These are phyloP conservation scores for Tricholoma terreum DNA, from an alignment of 768 basidiomycete genomes.

Conservation along the genomic window DNA sequence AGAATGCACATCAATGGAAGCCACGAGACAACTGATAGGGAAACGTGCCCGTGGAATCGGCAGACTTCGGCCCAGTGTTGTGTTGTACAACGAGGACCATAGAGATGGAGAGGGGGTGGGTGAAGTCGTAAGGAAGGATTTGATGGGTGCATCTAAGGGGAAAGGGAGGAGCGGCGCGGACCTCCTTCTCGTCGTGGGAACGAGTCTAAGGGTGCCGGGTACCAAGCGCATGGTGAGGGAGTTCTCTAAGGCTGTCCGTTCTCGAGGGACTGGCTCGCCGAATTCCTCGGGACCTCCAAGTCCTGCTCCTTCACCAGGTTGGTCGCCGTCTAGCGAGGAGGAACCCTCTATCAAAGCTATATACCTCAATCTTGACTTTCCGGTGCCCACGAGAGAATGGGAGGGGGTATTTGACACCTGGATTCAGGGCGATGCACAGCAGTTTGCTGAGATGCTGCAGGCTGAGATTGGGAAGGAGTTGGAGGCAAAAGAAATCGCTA, in stretches of 20 bases:
- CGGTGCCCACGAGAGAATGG: slow-evolving; percentile 83
- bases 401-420: slow-evolving; percentile 88
- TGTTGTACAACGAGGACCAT: slow-evolving; percentile 88
- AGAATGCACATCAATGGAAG: slow-evolving; percentile 67
- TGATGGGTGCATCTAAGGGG: slow-evolving; percentile 66
- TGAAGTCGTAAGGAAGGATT: slow-evolving; percentile 74
- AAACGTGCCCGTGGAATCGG: slow-evolving; percentile 82
- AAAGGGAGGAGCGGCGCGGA: slow-evolving; percentile 76
- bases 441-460: slow-evolving; percentile 61
- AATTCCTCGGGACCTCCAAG: slow-evolving; percentile 33
- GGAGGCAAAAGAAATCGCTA: slow-evolving; percentile 49
- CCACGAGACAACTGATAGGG: slow-evolving; percentile 66
- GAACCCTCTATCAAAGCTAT: slow-evolving; percentile 61
- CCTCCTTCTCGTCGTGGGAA: slow-evolving; percentile 84
- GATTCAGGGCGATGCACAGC: slow-evolving; percentile 85
- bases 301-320: slow-evolving; percentile 49
- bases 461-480: slow-evolving; percentile 56
- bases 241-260: slow-evolving; percentile 73
- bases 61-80: slow-evolving; percentile 79
- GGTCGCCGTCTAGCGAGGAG: slow-evolving; percentile 42
- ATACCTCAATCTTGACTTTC: slow-evolving; percentile 86
- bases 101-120: slow-evolving; percentile 87
- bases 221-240: slow-evolving; percentile 91
- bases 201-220: slow-evolving; percentile 84
- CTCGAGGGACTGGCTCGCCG: slow-evolving; percentile 38